Conservation (phyloP, 2,329 filamentous ascomycete species). For the Chaetomiaceae sp. region DNA sequence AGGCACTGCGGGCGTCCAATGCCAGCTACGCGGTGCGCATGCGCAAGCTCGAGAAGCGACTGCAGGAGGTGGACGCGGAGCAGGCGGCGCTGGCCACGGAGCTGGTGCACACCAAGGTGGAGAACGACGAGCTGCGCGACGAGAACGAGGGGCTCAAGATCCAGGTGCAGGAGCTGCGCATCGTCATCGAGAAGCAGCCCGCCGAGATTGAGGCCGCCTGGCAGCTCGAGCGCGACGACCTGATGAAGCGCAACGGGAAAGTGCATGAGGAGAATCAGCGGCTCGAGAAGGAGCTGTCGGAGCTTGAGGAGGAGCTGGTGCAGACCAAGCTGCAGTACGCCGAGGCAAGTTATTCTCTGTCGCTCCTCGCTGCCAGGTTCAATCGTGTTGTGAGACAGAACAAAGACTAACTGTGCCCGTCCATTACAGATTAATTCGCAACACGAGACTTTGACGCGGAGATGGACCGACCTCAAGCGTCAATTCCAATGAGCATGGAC, state of each 20-base stretch:
- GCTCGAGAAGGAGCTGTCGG: conserved; percentile 81
- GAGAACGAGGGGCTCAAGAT: conserved; percentile 82
- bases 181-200: conserved; percentile 84
- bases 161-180: conserved; percentile 77
- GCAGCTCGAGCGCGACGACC: conserved; percentile 77
- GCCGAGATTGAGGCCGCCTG: conserved; percentile 78
- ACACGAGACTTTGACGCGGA: conserved; percentile 67
- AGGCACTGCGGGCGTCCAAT: conserved; percentile 62
- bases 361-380: conserved; percentile 15
- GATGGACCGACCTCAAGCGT: conserved; percentile 67
- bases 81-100: conserved; percentile 88
- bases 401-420: background rate
- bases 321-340: conserved; percentile 92
- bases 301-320: conserved; percentile 89
- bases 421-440: conserved; percentile 48
- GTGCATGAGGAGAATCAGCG: conserved; percentile 89
- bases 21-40: conserved; percentile 64
- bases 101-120: conserved; percentile 83
- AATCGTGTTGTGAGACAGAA: background rate
- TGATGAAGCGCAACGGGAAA: conserved; percentile 87
- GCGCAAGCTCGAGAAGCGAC: conserved; percentile 79
- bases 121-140: conserved; percentile 84
- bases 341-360: conserved; percentile 61
- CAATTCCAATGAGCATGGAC: conserved; percentile 41
- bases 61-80: conserved; percentile 82